phyloP scores from a whole-genome alignment of 2,329 filamentous ascomycete species.

The Cyphellophora europaea region DNA sequence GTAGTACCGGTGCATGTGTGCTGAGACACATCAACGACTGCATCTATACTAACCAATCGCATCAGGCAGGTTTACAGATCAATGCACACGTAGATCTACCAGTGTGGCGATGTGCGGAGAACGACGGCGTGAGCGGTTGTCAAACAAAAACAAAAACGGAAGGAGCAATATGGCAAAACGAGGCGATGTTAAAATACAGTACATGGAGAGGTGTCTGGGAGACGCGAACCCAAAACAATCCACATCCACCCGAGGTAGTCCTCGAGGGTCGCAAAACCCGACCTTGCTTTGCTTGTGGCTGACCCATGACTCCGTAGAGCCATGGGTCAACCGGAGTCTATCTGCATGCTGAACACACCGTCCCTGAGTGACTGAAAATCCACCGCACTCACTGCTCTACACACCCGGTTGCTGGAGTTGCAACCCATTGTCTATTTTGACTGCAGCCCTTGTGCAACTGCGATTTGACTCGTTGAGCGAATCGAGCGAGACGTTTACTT shows the following conservation, averaged over 20 bases:
- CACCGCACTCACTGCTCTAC: too few relatives aligned
- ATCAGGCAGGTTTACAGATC: too few relatives aligned
- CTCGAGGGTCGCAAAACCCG: not conserved
- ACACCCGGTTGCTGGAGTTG: constrained; percentile 2
- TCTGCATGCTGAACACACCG: not conserved
- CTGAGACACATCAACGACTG: too few relatives aligned
- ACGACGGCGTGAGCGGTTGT: too few relatives aligned
- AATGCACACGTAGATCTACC: too few relatives aligned
- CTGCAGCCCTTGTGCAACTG: constrained; percentile 7
- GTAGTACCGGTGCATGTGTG: too few relatives aligned
- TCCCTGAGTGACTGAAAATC: too few relatives aligned
- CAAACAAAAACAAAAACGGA: not conserved
- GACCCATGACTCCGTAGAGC: too few relatives aligned
- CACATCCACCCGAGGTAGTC: not conserved
- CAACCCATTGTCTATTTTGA: not conserved
- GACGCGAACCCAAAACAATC: not conserved
- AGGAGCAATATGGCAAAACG: not conserved
- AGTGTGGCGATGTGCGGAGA: too few relatives aligned
- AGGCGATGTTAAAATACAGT: not conserved
- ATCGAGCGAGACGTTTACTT: constrained; percentile 46
- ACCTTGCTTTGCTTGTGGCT: not conserved
- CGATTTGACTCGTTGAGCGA: too few relatives aligned
- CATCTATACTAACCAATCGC: too few relatives aligned
- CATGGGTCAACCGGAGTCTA: not conserved
- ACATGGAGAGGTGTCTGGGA: not conserved